Evolutionary conservation across 2,329 filamentous ascomycete genomes (phyloP), one percentile per base, ranked within the genome.

Genomic region (Hawksworthiomyces lignivorus): DNA sequence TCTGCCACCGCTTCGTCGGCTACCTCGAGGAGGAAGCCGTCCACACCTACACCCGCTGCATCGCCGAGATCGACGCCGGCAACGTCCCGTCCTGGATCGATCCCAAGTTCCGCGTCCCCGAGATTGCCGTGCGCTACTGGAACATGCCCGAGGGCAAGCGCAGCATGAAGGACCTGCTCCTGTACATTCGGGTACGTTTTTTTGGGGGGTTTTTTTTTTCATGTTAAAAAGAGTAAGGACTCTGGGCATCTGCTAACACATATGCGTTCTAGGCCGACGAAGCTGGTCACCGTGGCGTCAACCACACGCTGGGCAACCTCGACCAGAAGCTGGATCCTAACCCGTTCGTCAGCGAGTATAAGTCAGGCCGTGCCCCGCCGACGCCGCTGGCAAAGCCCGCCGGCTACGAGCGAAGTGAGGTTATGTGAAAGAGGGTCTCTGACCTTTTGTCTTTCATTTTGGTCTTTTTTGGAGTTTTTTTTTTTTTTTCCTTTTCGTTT

Each of bases 1-100:
- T 87, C 49, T 90, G 86, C 56, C 92, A 98, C 62, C 83, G 92
- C 33, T 97, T 98, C 62, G 89, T 97, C 40, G 92, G 89, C 2
- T 97, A 97, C 54, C 78, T 98, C 11, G 92, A 98, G 63, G 92
- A 98, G 61, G 92, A 98, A 63, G 92, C 92, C 8, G 90, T 97
- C 2, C 76, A 94, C 57, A 98, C 92, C 0, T 98, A 98, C 67
- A 92, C 87, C 1, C 80, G 88, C 37, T 86, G 87, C 47, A 84
- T 97, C 54, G 71, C 80, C 51, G 92, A 97, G 56, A 75, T 98
- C 19, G 89, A 97, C 45, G 72, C 75, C 3, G 90, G 90, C n/a
- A 75, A 78, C 45, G 68, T 96, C 12, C 88, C 89, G 1, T 79
- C 79, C 53, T 98, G 92, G 89, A 70, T 77, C 20, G 71, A 77